Percentiles rank a stretch among this genome's conserved stretches.
phyloP scores from a whole-genome alignment of 1,284 basidiomycete genomes.

The Coniferiporia sulphurascens region DNA sequence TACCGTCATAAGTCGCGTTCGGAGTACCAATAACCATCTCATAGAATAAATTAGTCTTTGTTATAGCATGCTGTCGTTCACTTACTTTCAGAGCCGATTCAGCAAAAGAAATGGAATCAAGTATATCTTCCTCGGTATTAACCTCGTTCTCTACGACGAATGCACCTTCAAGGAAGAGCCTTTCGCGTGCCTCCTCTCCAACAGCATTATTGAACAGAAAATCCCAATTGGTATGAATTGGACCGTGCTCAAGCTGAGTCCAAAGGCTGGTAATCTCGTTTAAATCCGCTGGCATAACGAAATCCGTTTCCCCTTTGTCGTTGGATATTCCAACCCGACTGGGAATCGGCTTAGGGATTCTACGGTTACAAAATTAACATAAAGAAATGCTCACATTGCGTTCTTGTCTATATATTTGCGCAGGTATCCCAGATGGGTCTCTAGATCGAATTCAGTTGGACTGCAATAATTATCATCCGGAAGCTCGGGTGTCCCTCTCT shows the following conservation, averaged over 20 bases:
- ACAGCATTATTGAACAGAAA: slow-evolving; percentile 61
- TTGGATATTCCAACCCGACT: slow-evolving; percentile 58
- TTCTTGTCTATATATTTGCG: slow-evolving; percentile 80
- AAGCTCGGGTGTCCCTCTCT: slow-evolving; percentile 62
- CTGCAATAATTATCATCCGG: slow-evolving; percentile 69
- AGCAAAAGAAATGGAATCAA: slow-evolving; percentile 46
- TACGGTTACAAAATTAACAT: not conserved
- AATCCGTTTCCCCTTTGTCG: slow-evolving; percentile 32
- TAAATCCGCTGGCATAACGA: slow-evolving; percentile 43
- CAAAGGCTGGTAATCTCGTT: slow-evolving; percentile 33
- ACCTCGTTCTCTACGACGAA: slow-evolving; percentile 41
- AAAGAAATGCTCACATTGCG: slow-evolving; percentile 56
- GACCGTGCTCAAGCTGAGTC: not conserved
- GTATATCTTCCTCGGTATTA: slow-evolving; percentile 23
- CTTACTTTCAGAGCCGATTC: slow-evolving; percentile 69
- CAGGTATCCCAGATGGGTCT: slow-evolving; percentile 74
- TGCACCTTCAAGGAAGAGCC: slow-evolving; percentile 53
- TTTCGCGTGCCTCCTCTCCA: slow-evolving; percentile 73
- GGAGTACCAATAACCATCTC: slow-evolving; percentile 78
- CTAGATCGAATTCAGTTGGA: slow-evolving; percentile 70
- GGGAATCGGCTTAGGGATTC: slow-evolving; percentile 11
- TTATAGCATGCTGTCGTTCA: not conserved
- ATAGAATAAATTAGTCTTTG: slow-evolving; percentile 11
- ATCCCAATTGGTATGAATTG: slow-evolving; percentile 42
- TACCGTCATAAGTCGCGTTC: slow-evolving; percentile 57